Base-by-base conservation (phyloP, 2,329 filamentous ascomycete species). In the Aspergillus calidoustus region DNA sequence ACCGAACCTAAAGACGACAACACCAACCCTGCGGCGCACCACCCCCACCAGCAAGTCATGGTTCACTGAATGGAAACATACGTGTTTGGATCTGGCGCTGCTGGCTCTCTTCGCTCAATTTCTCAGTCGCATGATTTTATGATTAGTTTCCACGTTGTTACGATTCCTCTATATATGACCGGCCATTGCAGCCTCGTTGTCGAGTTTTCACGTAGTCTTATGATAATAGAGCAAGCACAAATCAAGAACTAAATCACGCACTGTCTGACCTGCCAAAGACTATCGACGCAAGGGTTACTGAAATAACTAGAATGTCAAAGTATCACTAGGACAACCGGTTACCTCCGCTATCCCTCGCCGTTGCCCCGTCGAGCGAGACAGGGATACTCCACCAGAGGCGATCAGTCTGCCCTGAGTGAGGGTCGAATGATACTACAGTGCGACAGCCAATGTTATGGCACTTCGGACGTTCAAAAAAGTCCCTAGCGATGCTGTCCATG, bases 11-110 rank as follows among this genome's bases (percentile, higher is more conserved):
- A 79, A 64, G 70, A 72, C 49, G 74, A 72, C 54, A 66, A 63
- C 50, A 68, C 65, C 52, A 74, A 78, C 59, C 67, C 74, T 38
- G 68, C 70, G 38, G 69, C 72, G 46, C 75, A 71, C 54, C 72
- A 76, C 43, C 71, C 70, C 47, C 71, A 80, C 57, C 69, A 74
- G 8, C 79, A 82, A 63, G 73, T 81, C 28, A 82, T 82, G 80
- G 81, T 80, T 49, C 81, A 82, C 69, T 82, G 70, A 71, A 48
- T 56, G 7, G n/a, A 53, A 4, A 23, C 55, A 38, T 43, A 19
- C 44, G 41, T 56, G 13, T 58, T 46, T 25, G 41, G 51, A 43
- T 49, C 57, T 56, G 44, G 22, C 54, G 28, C 38, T 50, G 28
- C 53, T 60, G 52, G 31, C 41, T 56, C 58, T 59, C 46, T 25